phyloP scores from a whole-genome alignment of 805 yeast species.

The Metschnikowia cubensis region DNA sequence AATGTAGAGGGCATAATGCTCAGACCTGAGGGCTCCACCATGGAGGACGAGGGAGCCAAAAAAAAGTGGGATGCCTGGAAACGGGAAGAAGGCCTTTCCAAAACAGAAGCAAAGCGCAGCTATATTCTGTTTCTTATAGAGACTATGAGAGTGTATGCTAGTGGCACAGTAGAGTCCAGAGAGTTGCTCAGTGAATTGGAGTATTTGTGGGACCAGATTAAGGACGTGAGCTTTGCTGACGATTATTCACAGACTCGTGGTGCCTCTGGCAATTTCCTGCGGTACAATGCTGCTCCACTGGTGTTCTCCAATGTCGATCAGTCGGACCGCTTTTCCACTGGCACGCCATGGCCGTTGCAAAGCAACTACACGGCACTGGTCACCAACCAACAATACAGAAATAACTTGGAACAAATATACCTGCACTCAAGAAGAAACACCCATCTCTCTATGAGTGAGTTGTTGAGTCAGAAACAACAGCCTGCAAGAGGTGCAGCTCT shows the following conservation, averaged over 20 bases:
- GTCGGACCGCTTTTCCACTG: conserved; percentile 35
- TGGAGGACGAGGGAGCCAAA: conserved; percentile 64
- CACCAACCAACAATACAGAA: conserved; percentile 28
- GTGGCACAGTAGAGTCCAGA: conserved; percentile 61
- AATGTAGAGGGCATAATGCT: conserved; percentile 66
- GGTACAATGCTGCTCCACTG: conserved; percentile 15
- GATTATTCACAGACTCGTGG: conserved; percentile 14
- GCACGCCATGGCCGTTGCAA: conserved; percentile 33
- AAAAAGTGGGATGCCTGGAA: conserved; percentile 88
- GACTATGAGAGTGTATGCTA: conserved; percentile 68
- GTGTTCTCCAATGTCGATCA: conserved; percentile 17
- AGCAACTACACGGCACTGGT: conserved; percentile 26
- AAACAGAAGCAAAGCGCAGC: conserved; percentile 67
- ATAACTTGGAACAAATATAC: conserved; percentile 40
- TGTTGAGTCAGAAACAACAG: conserved; percentile 29
- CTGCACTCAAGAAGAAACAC: conserved; percentile 41
- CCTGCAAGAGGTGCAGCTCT: conserved; percentile 5
- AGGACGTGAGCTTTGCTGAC: conserved; percentile 39
- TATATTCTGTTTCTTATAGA: conserved; percentile 67
- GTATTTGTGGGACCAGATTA: conserved; percentile 69
- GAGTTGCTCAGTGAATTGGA: conserved; percentile 67
- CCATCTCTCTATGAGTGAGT: conserved; percentile 32
- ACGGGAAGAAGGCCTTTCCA: conserved; percentile 60
- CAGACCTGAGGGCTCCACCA: conserved; percentile 55
- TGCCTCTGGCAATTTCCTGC: background rate